A percentile compares a stretch with the other conserved stretches of the same genome.
phyloP scores from a whole-genome alignment of 2,329 filamentous ascomycete species.

The Ophiostoma sp. region DNA sequence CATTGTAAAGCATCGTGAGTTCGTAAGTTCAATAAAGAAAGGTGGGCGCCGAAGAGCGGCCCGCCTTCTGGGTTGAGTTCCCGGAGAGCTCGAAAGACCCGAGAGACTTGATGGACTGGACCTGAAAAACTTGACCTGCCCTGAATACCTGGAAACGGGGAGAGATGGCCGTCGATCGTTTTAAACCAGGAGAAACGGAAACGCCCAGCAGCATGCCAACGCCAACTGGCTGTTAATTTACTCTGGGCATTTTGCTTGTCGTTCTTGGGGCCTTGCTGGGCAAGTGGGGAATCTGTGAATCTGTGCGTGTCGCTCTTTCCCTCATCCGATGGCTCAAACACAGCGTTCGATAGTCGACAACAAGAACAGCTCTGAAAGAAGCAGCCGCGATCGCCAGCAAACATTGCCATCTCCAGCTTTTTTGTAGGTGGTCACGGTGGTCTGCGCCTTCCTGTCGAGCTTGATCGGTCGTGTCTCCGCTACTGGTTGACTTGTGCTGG shows the following conservation, averaged over 20 bases:
- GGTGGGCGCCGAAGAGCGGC: neutral
- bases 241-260: neutral
- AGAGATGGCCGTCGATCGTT: slow-evolving; percentile 6
- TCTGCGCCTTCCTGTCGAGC: neutral
- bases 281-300: neutral
- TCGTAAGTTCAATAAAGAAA: neutral
- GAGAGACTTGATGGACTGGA: neutral
- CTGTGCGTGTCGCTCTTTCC: slow-evolving; percentile 17
- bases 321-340: slow-evolving; percentile 10
- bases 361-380: neutral
- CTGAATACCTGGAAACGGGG: neutral
- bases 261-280: neutral
- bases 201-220: neutral
- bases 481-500: neutral
- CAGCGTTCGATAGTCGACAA: neutral
- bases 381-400: slow-evolving; percentile 18
- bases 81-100: neutral
- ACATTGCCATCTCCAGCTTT: slow-evolving; percentile 10
- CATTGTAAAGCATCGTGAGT: neutral
- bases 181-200: neutral
- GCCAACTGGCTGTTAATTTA: neutral
- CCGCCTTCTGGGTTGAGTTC: neutral
- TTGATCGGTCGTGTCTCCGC: neutral
- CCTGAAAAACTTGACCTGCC: neutral
- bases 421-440: neutral